Evolutionary conservation across 495 filamentous ascomycete species (phyloP).

Genomic region (Friedmanniomyces endolithicus): DNA sequence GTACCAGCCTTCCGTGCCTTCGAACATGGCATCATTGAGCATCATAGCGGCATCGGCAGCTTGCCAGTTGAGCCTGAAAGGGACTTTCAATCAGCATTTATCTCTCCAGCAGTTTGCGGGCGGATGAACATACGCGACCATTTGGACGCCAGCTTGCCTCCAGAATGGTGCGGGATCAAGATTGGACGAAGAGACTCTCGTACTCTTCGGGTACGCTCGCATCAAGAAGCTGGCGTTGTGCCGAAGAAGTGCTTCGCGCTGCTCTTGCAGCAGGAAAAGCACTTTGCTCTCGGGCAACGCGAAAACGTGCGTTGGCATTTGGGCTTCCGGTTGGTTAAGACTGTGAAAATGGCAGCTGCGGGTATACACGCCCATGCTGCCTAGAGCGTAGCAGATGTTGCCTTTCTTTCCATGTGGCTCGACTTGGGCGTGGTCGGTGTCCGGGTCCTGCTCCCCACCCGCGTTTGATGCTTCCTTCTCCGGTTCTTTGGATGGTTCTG

Average conservation of each 20-base stretch:
- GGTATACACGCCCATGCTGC: constrained; percentile 69
- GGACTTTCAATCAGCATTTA: too few species aligned
- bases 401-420: constrained; percentile 37
- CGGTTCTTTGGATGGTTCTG: constrained; percentile 30
- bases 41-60: constrained; percentile 84
- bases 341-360: constrained; percentile 65
- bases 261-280: constrained; percentile 51
- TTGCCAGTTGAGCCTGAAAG: constrained; percentile 67
- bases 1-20: constrained; percentile 56
- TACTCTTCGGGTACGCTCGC: constrained; percentile 76
- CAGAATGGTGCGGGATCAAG: constrained; percentile 73
- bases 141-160: constrained; percentile 69
- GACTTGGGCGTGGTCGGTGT: constrained; percentile 7
- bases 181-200: constrained; percentile 74
- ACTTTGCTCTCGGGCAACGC: constrained; percentile 74
- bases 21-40: constrained; percentile 90
- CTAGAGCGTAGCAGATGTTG: constrained; percentile 65
- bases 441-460: neutral
- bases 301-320: constrained; percentile 72
- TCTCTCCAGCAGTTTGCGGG: too few species aligned
- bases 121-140: constrained; percentile 45
- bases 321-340: constrained; percentile 45
- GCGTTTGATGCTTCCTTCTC: constrained; percentile 1
- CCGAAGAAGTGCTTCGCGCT: constrained; percentile 50
- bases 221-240: constrained; percentile 80